Evolutionary conservation across 78 protist genomes (phyloP).

Genomic region (Chrysochromulina parva): DNA sequence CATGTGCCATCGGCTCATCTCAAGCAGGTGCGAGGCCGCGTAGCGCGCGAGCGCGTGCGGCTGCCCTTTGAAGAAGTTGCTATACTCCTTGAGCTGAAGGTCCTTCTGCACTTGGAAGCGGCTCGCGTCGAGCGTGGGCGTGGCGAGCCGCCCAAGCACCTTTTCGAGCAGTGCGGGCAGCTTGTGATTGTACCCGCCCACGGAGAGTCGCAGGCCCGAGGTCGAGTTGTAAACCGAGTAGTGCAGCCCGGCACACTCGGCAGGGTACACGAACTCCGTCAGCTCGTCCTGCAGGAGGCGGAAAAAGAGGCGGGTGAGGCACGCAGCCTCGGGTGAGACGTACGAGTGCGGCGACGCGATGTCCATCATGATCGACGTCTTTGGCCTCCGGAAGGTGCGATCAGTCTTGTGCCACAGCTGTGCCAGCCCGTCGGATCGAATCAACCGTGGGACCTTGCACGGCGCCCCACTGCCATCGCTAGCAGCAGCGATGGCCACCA

Average conservation of each 20-base stretch:
- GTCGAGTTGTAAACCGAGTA: neutral
- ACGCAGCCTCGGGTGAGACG: neutral
- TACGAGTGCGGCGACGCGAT: neutral
- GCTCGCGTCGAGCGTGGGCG: neutral
- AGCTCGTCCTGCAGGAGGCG: slow-evolving; percentile 12
- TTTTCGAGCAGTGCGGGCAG: neutral
- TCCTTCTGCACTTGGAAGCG: neutral
- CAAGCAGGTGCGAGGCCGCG: neutral
- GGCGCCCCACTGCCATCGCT: too few species aligned
- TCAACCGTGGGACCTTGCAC: too few species aligned
- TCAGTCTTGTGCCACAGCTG: slow-evolving; percentile 30
- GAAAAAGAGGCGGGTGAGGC: neutral
- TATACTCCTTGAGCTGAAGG: neutral
- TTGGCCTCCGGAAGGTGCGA: neutral
- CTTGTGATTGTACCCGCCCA: neutral
- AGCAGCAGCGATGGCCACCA: too few species aligned
- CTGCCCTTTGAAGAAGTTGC: neutral
- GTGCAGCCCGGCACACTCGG: neutral
- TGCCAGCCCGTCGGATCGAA: too few species aligned
- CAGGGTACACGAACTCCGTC: slow-evolving; percentile 24
- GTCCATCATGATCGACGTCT: neutral
- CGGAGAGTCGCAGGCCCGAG: neutral
- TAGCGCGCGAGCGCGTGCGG: neutral
- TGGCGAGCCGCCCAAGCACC: neutral
- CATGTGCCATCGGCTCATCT: neutral